Base-by-base conservation (phyloP, 1,284 basidiomycete species). In the Calocybe gambosa region DNA sequence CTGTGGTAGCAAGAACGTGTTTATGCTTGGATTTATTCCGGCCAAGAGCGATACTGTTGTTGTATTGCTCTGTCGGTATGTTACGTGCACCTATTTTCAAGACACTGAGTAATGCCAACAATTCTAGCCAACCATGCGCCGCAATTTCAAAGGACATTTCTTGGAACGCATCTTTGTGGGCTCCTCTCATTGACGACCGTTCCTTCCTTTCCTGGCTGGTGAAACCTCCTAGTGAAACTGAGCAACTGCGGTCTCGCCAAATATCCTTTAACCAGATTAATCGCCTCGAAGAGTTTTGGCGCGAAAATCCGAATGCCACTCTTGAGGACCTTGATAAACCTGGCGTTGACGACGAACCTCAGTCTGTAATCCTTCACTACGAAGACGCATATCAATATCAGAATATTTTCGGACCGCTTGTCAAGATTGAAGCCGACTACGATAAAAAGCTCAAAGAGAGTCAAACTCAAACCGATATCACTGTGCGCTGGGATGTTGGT, bases 301-400 rank as follows among this genome's bases (percentile, higher is more conserved):
- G 95, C 51, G 96, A 99, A 47, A 94, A 99, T 57, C 87, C 93
- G 3, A 83, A 78, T 56, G 96, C 96, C 2, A 96, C 89, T 1
- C 77, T 99, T 8, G 93, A 96, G 61, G 96, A 99, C 62, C 80
- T 99, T 10, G 95, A 97, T 63, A 94, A 96, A 60, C 91, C 92
- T 1, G 93, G 93, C 1, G 90, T 94, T 0, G 94, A 97, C 59
- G 93, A 97, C 63, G 95, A 98, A 61, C 93, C 95, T 12, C 91
- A 95, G 63, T 81, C 88, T 1, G 91, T 99, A 53, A 63, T 96
- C 23, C 68, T 92, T 36, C 84, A 84, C 26, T 99, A 99, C 65
- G 95, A 99, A 64, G 96, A 99, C 62, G 95, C 96, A 31, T 98
- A 98, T 63, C 95, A 99, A 64, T 99, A 99, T 64, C 95, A 98